These are phyloP conservation scores for Arxiozyma slooffiae DNA, from an alignment of 1,139 yeast genomes.

Conservation along the genomic window DNA sequence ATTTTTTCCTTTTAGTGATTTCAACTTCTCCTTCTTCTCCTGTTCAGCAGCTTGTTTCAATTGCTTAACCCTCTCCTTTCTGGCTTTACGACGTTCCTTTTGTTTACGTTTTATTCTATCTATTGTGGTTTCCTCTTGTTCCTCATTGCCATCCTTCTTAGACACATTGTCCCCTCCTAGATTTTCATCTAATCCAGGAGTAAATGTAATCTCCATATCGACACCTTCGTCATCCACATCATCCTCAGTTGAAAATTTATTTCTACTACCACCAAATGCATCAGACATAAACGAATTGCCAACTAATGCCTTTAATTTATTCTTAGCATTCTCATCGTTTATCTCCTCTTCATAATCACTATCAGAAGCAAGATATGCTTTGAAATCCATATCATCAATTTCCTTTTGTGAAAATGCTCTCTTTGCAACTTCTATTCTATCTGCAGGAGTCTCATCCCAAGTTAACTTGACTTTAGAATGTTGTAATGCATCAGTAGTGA, in stretches of 20 bases:
- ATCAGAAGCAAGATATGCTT: conserved; percentile 89
- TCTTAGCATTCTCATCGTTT: conserved; percentile 35
- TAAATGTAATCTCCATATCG: conserved; percentile 93
- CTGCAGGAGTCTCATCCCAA: conserved; percentile 97
- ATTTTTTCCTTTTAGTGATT: conserved; percentile 21
- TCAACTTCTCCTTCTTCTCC: conserved; percentile 31
- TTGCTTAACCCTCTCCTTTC: conserved; percentile 65
- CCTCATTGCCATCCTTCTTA: conserved; percentile 30
- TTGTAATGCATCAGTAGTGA: conserved; percentile 88
- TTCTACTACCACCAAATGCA: conserved; percentile 6
- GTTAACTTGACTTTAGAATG: conserved; percentile 89
- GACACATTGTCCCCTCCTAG: conserved; percentile 8
- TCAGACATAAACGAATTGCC: conserved; percentile 37
- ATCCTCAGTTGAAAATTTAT: conserved; percentile 8
- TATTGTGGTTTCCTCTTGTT: conserved; percentile 63
- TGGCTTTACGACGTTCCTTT: conserved; percentile 78
- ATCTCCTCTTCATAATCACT: conserved; percentile 52
- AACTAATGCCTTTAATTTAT: conserved; percentile 57
- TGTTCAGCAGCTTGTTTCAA: conserved; percentile 39
- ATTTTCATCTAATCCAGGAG: conserved; percentile 67
- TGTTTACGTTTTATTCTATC: conserved; percentile 81
- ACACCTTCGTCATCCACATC: conserved; percentile 55
- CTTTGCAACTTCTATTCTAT: conserved; percentile 67
- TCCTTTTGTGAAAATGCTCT: conserved; percentile 84
- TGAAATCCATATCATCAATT: conserved; percentile 90